Conservation (phyloP, 257 asterid genomes). For the Solanum acaule region DNA sequence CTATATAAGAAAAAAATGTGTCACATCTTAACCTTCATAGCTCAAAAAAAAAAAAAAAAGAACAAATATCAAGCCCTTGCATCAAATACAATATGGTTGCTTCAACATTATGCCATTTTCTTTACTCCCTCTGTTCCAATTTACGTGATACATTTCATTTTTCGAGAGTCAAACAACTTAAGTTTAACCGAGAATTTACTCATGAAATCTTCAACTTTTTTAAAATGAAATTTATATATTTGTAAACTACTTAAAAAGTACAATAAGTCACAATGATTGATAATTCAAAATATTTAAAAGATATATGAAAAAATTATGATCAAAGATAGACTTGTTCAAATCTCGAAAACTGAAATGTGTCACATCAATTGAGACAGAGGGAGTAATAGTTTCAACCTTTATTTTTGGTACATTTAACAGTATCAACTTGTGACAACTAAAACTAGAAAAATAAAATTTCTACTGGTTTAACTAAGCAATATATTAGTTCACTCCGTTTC, state of each 20-base stretch:
- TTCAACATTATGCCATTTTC: neutral
- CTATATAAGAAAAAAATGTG: neutral
- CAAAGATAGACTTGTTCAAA: no score
- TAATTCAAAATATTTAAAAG: no score
- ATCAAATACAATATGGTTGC: neutral
- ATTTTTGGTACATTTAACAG: neutral
- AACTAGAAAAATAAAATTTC: neutral
- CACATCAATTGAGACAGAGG: no score
- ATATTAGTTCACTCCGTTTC: neutral
- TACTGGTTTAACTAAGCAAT: neutral
- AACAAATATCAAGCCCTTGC: neutral
- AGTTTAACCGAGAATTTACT: no score
- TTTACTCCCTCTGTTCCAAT: neutral
- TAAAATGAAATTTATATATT: no score
- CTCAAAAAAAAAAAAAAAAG: neutral
- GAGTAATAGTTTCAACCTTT: neutral
- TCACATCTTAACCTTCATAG: neutral
- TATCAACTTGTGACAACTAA: neutral
- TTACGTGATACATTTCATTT: no score
- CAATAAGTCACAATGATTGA: no score
- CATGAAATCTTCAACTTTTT: no score
- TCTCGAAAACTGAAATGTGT: no score
- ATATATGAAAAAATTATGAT: no score
- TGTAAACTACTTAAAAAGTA: no score
- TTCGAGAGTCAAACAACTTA: no score